Evolutionary conservation across 2,329 filamentous ascomycete genomes (phyloP).

Genomic region (Magnaporthiopsis poae): DNA sequence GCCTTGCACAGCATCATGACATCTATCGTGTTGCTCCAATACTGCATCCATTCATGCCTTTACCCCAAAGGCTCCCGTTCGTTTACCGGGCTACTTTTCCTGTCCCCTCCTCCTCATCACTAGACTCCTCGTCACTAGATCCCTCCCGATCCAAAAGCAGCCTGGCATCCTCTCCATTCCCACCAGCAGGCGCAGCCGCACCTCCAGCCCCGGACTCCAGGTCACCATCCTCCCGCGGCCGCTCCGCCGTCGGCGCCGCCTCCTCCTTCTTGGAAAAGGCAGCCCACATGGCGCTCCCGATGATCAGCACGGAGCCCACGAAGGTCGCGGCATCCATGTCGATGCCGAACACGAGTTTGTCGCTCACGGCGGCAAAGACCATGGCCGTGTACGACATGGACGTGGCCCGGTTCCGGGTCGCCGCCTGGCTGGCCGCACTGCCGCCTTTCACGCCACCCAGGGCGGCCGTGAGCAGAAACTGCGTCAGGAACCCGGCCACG

Average conservation of each 20-base stretch:
- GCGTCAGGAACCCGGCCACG: conserved; percentile 68
- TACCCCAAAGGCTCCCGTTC: too few species aligned
- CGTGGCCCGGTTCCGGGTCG: conserved; percentile 52
- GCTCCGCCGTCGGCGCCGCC: conserved; percentile 14
- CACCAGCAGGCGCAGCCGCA: conserved; percentile 22
- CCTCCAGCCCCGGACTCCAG: conserved; percentile 19
- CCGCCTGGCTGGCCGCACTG: conserved; percentile 20
- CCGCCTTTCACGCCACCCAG: conserved; percentile 40
- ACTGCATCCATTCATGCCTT: too few species aligned
- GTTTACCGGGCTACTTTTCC: background rate
- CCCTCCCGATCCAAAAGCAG: conserved; percentile 27
- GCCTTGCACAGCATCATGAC: too few species aligned
- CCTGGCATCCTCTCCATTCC: conserved; percentile 27
- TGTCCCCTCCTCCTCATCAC: background rate
- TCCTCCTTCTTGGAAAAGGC: conserved; percentile 32
- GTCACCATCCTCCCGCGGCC: conserved; percentile 19
- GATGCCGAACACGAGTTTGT: conserved; percentile 43
- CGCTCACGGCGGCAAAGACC: conserved; percentile 44
- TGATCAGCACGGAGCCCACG: conserved; percentile 40
- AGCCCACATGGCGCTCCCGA: conserved; percentile 43
- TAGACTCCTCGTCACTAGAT: conserved; percentile 14
- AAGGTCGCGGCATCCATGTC: conserved; percentile 40
- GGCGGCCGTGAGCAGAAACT: conserved; percentile 74
- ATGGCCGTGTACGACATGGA: conserved; percentile 51
- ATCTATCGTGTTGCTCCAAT: too few species aligned